A percentile compares a stretch with the other conserved stretches of the same genome.
Conservation (phyloP, 2,329 filamentous ascomycete species). For the Fusarium gaditjirri region DNA sequence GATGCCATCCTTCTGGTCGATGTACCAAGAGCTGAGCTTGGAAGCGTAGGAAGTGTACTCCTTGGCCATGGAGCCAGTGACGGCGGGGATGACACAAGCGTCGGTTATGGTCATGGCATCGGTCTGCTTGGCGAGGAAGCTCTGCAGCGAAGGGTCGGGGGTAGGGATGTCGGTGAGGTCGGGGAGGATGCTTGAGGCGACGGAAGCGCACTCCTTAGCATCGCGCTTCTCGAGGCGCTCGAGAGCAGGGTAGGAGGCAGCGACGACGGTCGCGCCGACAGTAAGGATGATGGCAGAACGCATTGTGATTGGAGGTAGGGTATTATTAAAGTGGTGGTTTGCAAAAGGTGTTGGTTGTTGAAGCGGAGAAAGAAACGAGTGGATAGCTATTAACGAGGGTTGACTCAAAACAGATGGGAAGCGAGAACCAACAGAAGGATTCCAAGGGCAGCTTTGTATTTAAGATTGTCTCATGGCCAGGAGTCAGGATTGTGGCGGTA, state of each 20-base stretch:
- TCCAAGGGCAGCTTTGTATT: not conserved
- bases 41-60: slow-evolving; percentile 43
- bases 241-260: slow-evolving; percentile 9
- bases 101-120: slow-evolving; percentile 32
- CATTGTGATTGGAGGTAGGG: slow-evolving; percentile 1
- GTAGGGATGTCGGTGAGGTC: slow-evolving; percentile 38
- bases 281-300: slow-evolving; percentile 26
- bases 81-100: slow-evolving; percentile 39
- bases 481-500: not conserved
- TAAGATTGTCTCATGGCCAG: not conserved
- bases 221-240: slow-evolving; percentile 32
- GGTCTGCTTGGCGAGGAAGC: slow-evolving; percentile 39
- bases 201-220: slow-evolving; percentile 30
- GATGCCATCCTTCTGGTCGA: slow-evolving; percentile 25
- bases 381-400: not conserved
- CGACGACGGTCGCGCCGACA: slow-evolving; percentile 13
- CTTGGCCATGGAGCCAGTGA: slow-evolving; percentile 43
- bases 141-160: slow-evolving; percentile 20
- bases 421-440: not conserved
- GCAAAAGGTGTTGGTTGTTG: not conserved
- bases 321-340: not conserved
- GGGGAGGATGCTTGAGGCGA: slow-evolving; percentile 33
- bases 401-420: not conserved
- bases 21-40: slow-evolving; percentile 40
- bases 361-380: not conserved